Evolutionary conservation across 768 basidiomycete species (phyloP), one percentile per base, ranked within the genome.

Genomic region (Boletus insuetus): DNA sequence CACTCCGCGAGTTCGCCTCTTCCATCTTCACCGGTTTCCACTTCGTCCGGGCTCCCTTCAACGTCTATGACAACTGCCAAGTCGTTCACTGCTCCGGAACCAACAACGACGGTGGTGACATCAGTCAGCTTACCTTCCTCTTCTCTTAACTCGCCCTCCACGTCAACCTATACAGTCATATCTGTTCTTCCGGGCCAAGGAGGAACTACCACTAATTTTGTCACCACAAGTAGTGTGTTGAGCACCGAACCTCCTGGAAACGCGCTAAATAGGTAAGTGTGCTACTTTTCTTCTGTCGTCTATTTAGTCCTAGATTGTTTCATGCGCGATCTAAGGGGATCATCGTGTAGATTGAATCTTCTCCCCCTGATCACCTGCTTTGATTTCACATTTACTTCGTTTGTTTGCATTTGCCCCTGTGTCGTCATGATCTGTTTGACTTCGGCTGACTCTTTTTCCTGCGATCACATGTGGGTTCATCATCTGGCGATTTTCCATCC

Each of bases 211-310:
- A 64, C 69, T 8, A 46, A 54, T 8, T 58, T 61, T 34, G 46
- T 67, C 37, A 59, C 65, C 14, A 56, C 67, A 11, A 67, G 57
- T 22, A 34, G 45, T 9, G 63, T 55, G 19, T 57, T 72, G 41
- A 72, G 69, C 32, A 70, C 69, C 0, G 42, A 61, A 37, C 10
- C 35, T 29, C 51, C 61, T 17, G 52, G 41, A 39, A 51, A 22
- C 3, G 14, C 39, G 0, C 17, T 58, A 12, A 46, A 43, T 32
- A 42, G 63, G 69, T 70, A 46, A 48, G 70, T 45, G 20, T 7
- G 11, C 9, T 34, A 6, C n/a, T 48, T 29, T 1, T 41, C 47
- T 54, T 38, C 29, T 39, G 16, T 29, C 38, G 4, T 41, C 37
- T 32, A 34, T 53, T 48, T 49, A 19, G 49, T 32, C 34, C 49